Evolutionary conservation across 75 land plant genomes (phyloP).

Genomic region (Larix kaempferi): DNA sequence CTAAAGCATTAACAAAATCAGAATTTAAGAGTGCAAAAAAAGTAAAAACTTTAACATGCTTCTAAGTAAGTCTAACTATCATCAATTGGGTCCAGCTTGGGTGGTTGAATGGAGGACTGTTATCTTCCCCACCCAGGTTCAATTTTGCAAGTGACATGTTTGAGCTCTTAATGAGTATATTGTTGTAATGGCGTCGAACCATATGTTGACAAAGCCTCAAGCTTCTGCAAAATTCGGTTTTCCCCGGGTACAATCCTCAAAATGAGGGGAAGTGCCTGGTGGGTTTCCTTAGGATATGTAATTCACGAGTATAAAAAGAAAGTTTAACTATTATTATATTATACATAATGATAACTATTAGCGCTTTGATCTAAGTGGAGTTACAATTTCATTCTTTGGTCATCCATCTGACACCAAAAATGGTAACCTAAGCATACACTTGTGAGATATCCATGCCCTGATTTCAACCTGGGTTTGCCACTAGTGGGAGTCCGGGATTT

Average conservation of each 20-base stretch:
- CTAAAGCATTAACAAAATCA: background rate
- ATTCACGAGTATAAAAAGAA: too few relatives aligned
- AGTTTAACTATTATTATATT: background rate
- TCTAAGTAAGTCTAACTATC: background rate
- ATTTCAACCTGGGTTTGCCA: too few relatives aligned
- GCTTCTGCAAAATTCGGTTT: too few relatives aligned
- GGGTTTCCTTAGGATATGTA: too few relatives aligned
- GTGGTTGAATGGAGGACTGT: background rate
- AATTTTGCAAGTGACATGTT: too few relatives aligned
- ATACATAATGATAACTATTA: background rate
- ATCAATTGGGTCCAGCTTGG: background rate
- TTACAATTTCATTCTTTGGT: background rate
- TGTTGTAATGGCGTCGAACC: background rate
- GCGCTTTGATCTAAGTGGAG: background rate
- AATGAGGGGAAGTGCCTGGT: too few relatives aligned
- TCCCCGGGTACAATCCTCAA: background rate
- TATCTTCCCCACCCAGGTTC: too few relatives aligned
- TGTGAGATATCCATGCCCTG: too few relatives aligned
- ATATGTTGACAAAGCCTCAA: background rate
- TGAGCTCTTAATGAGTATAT: too few relatives aligned
- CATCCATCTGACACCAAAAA: background rate
- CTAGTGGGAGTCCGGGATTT: background rate
- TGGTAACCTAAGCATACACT: background rate
- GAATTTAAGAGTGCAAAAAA: background rate
- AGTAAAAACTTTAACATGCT: slow-evolving; percentile 3